phyloP scores from a whole-genome alignment of 2,329 filamentous ascomycete species.

The Aspergillus ustus region DNA sequence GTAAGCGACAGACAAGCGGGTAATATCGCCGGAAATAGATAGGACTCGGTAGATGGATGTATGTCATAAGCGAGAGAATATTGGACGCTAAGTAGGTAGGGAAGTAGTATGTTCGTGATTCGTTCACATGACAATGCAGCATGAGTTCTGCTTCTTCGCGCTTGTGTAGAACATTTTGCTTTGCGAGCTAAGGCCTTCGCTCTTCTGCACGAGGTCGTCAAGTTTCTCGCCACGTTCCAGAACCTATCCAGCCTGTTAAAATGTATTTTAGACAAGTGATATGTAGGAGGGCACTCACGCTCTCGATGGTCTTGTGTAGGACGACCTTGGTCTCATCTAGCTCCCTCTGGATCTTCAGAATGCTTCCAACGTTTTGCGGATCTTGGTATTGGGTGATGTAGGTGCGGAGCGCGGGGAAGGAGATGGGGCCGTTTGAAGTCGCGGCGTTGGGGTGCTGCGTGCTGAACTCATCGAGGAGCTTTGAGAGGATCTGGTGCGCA shows the following conservation, averaged over 20 bases:
- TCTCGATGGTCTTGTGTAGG: constrained; percentile 92
- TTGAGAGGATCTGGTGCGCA: constrained; percentile 84
- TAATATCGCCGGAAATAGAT: constrained; percentile 3
- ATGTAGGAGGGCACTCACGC: constrained; percentile 8
- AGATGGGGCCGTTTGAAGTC: constrained; percentile 53
- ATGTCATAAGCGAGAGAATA: constrained; percentile 4
- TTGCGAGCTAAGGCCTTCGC: constrained; percentile 83
- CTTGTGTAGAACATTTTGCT: constrained; percentile 95
- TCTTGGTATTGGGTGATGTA: constrained; percentile 84
- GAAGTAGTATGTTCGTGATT: constrained; percentile 1
- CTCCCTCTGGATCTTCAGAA: constrained; percentile 95
- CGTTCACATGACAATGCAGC: constrained; percentile 69
- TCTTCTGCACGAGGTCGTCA: constrained; percentile 90
- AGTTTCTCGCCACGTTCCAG: constrained; percentile 96
- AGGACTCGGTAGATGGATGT: background rate
- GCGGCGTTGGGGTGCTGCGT: constrained; percentile 68
- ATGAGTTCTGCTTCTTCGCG: constrained; percentile 81
- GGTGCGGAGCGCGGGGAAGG: constrained; percentile 74
- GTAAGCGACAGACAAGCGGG: background rate
- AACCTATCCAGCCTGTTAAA: constrained; percentile 28
- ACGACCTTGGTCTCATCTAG: constrained; percentile 97
- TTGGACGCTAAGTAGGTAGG: background rate
- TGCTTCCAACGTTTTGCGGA: constrained; percentile 85
- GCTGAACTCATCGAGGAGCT: constrained; percentile 86
- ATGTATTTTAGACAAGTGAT: background rate